A percentile compares a stretch with the other conserved stretches of the same genome.
Evolutionary conservation across 2,329 filamentous ascomycete species (phyloP).

Genomic region (Colletotrichum phormii): DNA sequence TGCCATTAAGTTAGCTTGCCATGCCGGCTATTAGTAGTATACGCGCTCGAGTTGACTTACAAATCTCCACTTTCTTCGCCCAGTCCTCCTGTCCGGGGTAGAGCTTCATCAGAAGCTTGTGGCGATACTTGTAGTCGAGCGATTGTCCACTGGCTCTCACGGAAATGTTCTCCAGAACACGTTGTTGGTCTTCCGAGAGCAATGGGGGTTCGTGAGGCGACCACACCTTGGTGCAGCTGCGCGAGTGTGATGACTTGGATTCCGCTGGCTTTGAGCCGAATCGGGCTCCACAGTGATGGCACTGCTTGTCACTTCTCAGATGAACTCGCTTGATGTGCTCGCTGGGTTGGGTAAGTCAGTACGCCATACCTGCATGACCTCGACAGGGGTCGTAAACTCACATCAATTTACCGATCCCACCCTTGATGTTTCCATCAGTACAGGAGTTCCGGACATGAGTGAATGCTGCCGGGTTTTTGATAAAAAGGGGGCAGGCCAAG

Average conservation of each 20-base stretch:
- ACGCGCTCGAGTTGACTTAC: neutral
- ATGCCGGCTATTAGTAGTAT: too few relatives aligned
- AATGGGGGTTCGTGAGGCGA: conserved; percentile 25
- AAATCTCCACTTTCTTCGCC: conserved; percentile 31
- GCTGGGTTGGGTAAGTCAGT: conserved; percentile 13
- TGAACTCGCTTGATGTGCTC: conserved; percentile 35
- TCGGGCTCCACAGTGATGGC: conserved; percentile 32
- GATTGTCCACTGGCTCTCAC: conserved; percentile 31
- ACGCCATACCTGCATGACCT: neutral
- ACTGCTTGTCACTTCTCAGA: conserved; percentile 34
- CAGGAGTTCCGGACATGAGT: conserved; percentile 32
- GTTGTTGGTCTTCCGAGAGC: conserved; percentile 27
- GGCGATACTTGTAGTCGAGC: conserved; percentile 32
- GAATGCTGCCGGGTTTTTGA: conserved; percentile 28
- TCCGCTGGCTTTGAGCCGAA: conserved; percentile 31
- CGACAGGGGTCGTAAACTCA: neutral
- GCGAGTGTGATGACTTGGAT: conserved; percentile 32
- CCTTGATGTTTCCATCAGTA: conserved; percentile 35
- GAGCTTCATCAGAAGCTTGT: conserved; percentile 35
- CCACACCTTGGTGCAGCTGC: conserved; percentile 28
- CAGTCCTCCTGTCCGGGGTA: conserved; percentile 34
- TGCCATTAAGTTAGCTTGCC: neutral
- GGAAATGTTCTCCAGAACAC: conserved; percentile 28
- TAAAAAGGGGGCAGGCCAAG: conserved; percentile 32
- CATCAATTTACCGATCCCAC: conserved; percentile 35